A percentile compares a stretch with the other conserved stretches of the same genome.
phyloP scores from a whole-genome alignment of 2,329 filamentous ascomycete genomes.

The Magnaporthales sp. region DNA sequence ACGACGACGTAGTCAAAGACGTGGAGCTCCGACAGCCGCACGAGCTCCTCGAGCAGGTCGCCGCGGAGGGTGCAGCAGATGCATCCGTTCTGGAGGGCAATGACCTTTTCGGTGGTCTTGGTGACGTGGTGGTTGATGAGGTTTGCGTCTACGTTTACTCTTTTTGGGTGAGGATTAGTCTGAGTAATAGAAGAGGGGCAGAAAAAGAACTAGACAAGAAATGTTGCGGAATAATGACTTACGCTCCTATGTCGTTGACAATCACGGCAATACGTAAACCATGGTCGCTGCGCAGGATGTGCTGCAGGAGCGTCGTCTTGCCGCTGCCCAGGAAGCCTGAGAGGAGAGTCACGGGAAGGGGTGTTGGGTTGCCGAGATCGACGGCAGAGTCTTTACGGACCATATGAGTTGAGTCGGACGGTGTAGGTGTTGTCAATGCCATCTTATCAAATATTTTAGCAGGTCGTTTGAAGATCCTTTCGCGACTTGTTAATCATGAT shows the following conservation, averaged over 20 bases:
- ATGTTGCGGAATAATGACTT: conserved; percentile 13
- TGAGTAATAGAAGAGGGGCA: background rate
- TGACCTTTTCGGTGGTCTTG: conserved; percentile 54
- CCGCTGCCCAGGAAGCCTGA: conserved; percentile 58
- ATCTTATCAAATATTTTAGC: background rate
- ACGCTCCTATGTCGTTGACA: conserved; percentile 63
- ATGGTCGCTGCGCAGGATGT: conserved; percentile 59
- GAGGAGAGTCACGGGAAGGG: conserved; percentile 49
- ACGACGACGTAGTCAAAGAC: conserved; percentile 65
- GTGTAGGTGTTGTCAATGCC: background rate
- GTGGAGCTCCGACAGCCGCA: conserved; percentile 51
- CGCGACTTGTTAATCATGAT: background rate
- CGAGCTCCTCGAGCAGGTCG: conserved; percentile 62
- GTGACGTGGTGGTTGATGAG: conserved; percentile 50
- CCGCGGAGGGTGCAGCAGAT: conserved; percentile 70
- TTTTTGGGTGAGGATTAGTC: conserved; percentile 13
- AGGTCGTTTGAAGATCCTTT: background rate
- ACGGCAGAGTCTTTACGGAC: background rate
- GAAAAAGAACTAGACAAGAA: background rate
- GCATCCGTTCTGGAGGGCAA: conserved; percentile 63
- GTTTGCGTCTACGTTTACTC: conserved; percentile 57
- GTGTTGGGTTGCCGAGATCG: conserved; percentile 6
- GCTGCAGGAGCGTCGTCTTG: conserved; percentile 62
- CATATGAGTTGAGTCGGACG: background rate
- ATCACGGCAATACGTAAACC: conserved; percentile 62